Percentiles rank a stretch among this genome's conserved stretches.
These are phyloP conservation scores for Gardenia jasminoides DNA, from an alignment of 257 asterid species.

Conservation along the genomic window DNA sequence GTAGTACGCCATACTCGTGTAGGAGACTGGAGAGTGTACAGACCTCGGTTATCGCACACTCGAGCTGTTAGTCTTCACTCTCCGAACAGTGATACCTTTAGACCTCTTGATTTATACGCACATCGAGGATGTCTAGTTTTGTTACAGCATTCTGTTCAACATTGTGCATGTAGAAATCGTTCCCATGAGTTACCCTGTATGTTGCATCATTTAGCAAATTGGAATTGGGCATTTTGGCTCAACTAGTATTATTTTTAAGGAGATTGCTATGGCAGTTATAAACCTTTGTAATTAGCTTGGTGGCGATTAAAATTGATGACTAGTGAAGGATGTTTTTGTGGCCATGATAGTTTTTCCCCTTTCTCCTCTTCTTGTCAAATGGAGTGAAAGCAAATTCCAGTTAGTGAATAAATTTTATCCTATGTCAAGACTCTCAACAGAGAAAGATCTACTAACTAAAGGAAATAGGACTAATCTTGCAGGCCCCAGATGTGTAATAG, in stretches of 20 bases:
- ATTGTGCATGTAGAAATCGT: background rate
- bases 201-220: background rate
- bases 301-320: background rate
- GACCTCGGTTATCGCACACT: background rate
- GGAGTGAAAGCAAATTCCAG: background rate
- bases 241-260: background rate
- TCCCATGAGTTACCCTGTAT: background rate
- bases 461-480: background rate
- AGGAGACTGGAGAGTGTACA: background rate
- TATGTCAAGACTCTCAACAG: background rate
- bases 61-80: background rate
- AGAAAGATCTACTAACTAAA: background rate
- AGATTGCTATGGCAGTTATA: background rate
- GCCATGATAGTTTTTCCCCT: background rate
- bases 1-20: slow-evolving; percentile 1
- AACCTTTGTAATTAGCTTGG: background rate
- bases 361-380: background rate
- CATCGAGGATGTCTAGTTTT: background rate
- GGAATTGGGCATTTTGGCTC: background rate
- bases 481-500: background rate
- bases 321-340: background rate
- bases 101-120: background rate
- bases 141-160: background rate
- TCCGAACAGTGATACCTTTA: background rate
- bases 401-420: background rate